Evolutionary conservation across 2,329 filamentous ascomycete genomes (phyloP).

Genomic region (Metarhizium anisopliae): DNA sequence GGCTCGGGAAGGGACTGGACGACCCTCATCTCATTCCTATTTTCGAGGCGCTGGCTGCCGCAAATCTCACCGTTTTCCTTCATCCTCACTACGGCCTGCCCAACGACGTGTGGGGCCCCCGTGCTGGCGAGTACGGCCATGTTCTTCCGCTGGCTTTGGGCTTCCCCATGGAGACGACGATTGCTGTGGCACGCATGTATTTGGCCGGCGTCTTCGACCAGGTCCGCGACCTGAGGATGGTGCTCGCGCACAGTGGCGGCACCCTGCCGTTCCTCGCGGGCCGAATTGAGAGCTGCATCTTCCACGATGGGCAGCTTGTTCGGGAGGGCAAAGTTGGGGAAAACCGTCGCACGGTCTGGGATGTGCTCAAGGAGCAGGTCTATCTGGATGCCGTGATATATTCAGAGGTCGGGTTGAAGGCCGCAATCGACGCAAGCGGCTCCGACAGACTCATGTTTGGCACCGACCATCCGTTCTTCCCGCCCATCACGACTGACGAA

Average conservation of each 20-base stretch:
- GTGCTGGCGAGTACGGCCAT: constrained; percentile 69
- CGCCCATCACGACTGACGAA: constrained; percentile 56
- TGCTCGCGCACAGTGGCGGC: constrained; percentile 82
- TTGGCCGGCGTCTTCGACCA: constrained; percentile 78
- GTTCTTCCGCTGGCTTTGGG: constrained; percentile 79
- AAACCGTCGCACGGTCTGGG: constrained; percentile 42
- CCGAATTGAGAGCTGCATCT: constrained; percentile 76
- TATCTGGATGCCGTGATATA: constrained; percentile 86
- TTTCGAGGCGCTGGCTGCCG: constrained; percentile 58
- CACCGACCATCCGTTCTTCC: constrained; percentile 79
- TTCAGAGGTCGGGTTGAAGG: constrained; percentile 62
- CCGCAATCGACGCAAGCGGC: constrained; percentile 59
- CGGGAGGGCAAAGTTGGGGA: constrained; percentile 46
- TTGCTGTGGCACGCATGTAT: constrained; percentile 80
- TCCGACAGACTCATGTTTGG: constrained; percentile 69
- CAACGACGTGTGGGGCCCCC: constrained; percentile 66
- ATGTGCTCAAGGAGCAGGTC: constrained; percentile 60
- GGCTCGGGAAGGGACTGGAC: constrained; percentile 71
- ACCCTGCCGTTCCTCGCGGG: constrained; percentile 84
- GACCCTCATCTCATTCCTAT: constrained; percentile 65
- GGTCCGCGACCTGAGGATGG: constrained; percentile 58
- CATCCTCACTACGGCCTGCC: constrained; percentile 91
- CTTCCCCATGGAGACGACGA: constrained; percentile 88
- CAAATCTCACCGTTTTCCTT: constrained; percentile 63
- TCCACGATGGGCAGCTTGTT: constrained; percentile 71